Conservation (phyloP, 805 yeast species). For the Wickerhamiella vanderwaltii region DNA sequence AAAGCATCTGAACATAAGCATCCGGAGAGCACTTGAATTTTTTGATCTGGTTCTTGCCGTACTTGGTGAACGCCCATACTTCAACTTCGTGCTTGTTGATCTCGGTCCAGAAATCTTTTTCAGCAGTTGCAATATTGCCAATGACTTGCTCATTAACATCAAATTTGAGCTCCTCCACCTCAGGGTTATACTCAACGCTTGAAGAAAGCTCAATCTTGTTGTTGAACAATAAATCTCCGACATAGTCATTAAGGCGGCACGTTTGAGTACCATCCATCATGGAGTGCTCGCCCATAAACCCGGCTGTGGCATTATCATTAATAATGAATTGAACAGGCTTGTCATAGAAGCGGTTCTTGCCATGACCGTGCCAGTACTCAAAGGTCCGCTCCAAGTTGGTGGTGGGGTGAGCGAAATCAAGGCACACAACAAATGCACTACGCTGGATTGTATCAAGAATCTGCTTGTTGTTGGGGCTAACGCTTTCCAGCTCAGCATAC, state of each 20-base stretch:
- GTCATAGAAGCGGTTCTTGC: constrained; percentile 80
- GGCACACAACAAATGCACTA: constrained; percentile 67
- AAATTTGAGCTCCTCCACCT: constrained; percentile 34
- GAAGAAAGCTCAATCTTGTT: constrained; percentile 32
- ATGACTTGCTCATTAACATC: constrained; percentile 44
- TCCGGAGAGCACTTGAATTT: constrained; percentile 82
- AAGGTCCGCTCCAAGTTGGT: constrained; percentile 75
- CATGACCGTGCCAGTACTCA: constrained; percentile 92
- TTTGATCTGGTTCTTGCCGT: constrained; percentile 80
- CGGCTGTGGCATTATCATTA: constrained; percentile 73
- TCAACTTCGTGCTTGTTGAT: constrained; percentile 58
- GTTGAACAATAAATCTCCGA: constrained; percentile 45
- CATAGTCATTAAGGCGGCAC: constrained; percentile 67
- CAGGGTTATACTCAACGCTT: constrained; percentile 19
- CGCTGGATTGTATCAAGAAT: constrained; percentile 59
- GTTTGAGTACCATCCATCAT: constrained; percentile 98
- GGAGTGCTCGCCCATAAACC: constrained; percentile 93
- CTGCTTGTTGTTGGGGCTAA: constrained; percentile 47
- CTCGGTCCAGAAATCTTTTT: constrained; percentile 42
- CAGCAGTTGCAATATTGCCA: constrained; percentile 43
- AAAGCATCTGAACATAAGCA: constrained; percentile 79
- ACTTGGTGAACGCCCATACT: constrained; percentile 68
- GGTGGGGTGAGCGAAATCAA: constrained; percentile 61
- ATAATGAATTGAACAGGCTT: constrained; percentile 81
- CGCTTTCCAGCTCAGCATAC: constrained; percentile 42